Evolutionary conservation across 2,329 filamentous ascomycete species (phyloP).

Genomic region (Colletotrichum tropicicola): DNA sequence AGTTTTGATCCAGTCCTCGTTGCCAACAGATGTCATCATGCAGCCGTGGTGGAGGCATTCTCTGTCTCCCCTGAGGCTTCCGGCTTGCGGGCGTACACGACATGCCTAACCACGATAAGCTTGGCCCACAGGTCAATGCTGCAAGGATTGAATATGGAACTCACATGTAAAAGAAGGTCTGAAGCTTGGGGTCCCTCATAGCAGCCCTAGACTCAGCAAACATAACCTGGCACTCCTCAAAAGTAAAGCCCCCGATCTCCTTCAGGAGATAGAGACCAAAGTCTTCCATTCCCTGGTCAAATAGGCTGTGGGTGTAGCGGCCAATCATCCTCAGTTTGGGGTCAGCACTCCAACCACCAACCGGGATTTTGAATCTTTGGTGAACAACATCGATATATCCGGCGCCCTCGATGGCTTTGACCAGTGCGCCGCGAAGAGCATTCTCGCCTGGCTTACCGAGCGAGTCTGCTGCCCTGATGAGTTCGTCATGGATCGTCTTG

Average conservation of each 20-base stretch:
- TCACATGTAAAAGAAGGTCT: constrained; percentile 6
- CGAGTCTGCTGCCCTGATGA: constrained; percentile 39
- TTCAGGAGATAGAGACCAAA: constrained; percentile 39
- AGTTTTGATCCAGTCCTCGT: too few species aligned
- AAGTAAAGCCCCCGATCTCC: constrained; percentile 38
- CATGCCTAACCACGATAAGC: neutral
- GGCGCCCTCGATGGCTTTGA: constrained; percentile 31
- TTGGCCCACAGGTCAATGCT: neutral
- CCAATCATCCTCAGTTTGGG: constrained; percentile 24
- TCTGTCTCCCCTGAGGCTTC: neutral
- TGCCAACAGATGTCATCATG: too few species aligned
- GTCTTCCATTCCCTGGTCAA: constrained; percentile 36
- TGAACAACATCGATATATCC: constrained; percentile 33
- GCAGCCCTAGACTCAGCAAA: constrained; percentile 33
- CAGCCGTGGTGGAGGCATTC: neutral
- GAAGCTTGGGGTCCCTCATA: constrained; percentile 2
- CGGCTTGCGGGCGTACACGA: neutral
- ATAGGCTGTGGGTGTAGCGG: constrained; percentile 32
- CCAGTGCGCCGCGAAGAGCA: constrained; percentile 33
- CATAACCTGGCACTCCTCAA: constrained; percentile 36
- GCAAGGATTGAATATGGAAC: neutral
- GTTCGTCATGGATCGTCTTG: constrained; percentile 38
- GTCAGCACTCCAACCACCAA: constrained; percentile 30
- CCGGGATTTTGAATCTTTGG: constrained; percentile 29
- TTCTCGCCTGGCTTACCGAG: constrained; percentile 41